phyloP scores from a whole-genome alignment of 2,329 filamentous ascomycete genomes.

The Aspergillus japonicus region DNA sequence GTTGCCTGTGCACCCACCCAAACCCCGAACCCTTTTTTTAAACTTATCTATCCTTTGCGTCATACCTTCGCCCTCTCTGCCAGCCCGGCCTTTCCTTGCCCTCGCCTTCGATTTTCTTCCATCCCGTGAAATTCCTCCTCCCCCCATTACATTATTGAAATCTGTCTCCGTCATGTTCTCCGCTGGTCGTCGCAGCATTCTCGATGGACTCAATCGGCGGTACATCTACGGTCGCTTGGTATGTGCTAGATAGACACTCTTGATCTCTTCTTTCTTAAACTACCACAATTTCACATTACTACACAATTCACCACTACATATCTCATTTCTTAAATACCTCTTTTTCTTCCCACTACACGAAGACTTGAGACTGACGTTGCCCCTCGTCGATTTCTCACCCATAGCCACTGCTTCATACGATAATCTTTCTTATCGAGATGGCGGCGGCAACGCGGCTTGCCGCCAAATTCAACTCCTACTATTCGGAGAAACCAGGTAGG shows the following conservation, averaged over 20 bases:
- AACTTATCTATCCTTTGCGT: slow-evolving; percentile 32
- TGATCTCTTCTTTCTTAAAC: not conserved
- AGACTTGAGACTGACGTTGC: slow-evolving; percentile 8
- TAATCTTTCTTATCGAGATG: slow-evolving; percentile 87
- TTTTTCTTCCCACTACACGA: not conserved
- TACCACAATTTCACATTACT: not conserved
- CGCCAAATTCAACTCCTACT: slow-evolving; percentile 89
- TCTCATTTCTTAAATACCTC: not conserved
- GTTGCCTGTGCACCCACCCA: not conserved
- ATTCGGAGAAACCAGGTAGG: slow-evolving; percentile 81
- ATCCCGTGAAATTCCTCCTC: slow-evolving; percentile 13
- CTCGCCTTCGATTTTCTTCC: slow-evolving; percentile 26
- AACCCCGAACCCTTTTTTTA: not conserved
- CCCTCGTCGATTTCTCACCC: slow-evolving; percentile 12
- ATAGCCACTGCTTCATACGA: slow-evolving; percentile 81
- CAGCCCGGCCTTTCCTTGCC: slow-evolving; percentile 20
- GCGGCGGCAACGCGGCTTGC: slow-evolving; percentile 77
- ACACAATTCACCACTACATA: not conserved
- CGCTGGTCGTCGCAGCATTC: slow-evolving; percentile 39
- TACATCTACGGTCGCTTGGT: slow-evolving; percentile 50
- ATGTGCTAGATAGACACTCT: slow-evolving; percentile 20
- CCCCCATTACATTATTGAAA: not conserved
- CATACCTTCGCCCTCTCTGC: slow-evolving; percentile 35
- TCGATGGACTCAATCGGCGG: slow-evolving; percentile 47
- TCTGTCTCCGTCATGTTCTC: slow-evolving; percentile 40